Conservation (phyloP, 768 basidiomycete genomes). For the Dioszegia crocea region DNA sequence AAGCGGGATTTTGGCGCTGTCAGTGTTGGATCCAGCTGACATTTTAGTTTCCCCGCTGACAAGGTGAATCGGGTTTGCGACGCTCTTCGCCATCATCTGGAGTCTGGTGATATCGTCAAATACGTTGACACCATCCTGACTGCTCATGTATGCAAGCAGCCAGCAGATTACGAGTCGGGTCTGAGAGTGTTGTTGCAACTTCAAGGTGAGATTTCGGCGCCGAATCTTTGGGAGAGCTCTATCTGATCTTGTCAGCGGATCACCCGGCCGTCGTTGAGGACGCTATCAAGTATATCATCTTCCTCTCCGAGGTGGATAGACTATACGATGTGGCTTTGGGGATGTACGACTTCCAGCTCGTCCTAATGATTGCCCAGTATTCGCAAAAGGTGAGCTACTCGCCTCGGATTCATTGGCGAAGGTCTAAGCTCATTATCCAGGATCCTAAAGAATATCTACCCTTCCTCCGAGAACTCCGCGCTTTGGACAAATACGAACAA, state of each 20-base stretch:
- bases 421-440: slow-evolving; percentile 54
- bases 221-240: too few relatives aligned
- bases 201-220: slow-evolving; percentile 59
- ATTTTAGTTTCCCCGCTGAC: not conserved
- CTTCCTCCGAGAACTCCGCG: slow-evolving; percentile 83
- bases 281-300: slow-evolving; percentile 97
- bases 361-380: slow-evolving; percentile 92
- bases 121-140: slow-evolving; percentile 90
- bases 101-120: slow-evolving; percentile 63
- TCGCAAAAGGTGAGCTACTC: slow-evolving; percentile 72
- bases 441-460: slow-evolving; percentile 97
- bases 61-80: slow-evolving; percentile 71
- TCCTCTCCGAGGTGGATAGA: slow-evolving; percentile 85
- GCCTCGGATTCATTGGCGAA: not conserved
- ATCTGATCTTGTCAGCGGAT: slow-evolving; percentile 52
- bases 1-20: not conserved
- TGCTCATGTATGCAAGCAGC: slow-evolving; percentile 83
- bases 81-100: slow-evolving; percentile 66
- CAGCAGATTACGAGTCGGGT: slow-evolving; percentile 84
- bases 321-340: slow-evolving; percentile 93
- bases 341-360: slow-evolving; percentile 97
- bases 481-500: slow-evolving; percentile 75
- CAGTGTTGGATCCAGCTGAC: not conserved
- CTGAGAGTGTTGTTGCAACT: slow-evolving; percentile 69
- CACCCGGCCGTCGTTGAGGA: slow-evolving; percentile 81